phyloP scores from a whole-genome alignment of 177 flowering plant species.

The Telopea speciosissima region DNA sequence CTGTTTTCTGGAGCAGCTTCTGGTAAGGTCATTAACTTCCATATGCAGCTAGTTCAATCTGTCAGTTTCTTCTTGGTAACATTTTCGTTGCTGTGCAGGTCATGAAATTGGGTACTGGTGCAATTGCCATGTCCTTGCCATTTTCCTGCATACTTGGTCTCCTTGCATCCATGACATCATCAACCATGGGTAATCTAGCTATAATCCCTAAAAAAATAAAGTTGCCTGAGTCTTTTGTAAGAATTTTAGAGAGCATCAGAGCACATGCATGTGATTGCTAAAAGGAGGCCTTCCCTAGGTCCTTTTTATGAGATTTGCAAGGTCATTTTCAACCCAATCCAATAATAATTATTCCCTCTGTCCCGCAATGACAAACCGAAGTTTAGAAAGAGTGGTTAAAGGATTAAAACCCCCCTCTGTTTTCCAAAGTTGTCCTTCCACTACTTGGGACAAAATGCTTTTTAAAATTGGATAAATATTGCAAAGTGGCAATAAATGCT shows the following conservation, averaged over 20 bases:
- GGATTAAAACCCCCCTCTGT: too few relatives aligned
- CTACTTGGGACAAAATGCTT: too few relatives aligned
- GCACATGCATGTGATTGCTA: neutral
- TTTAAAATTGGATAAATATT: too few relatives aligned
- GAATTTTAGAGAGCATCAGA: neutral
- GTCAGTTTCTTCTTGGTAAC: constrained; percentile 2
- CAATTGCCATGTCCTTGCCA: constrained; percentile 84
- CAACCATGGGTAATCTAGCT: constrained; percentile 75
- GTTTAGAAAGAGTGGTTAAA: too few relatives aligned
- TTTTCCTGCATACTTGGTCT: constrained; percentile 89
- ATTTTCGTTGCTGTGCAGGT: constrained; percentile 37
- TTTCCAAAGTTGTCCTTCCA: too few relatives aligned
- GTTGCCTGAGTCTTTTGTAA: neutral
- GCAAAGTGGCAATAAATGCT: too few relatives aligned
- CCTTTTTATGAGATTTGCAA: neutral
- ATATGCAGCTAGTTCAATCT: neutral
- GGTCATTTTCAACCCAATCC: neutral
- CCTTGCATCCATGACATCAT: constrained; percentile 79
- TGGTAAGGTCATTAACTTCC: constrained; percentile 44
- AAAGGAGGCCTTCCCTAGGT: neutral
- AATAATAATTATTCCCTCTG: neutral
- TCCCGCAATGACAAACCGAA: too few relatives aligned
- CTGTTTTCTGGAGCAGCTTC: constrained; percentile 90
- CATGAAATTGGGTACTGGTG: constrained; percentile 58
- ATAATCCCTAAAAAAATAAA: neutral